Percentiles rank a stretch among this genome's conserved stretches.
Evolutionary conservation across 306 rosid genomes (phyloP).

Genomic region (Leucaena leucocephala): DNA sequence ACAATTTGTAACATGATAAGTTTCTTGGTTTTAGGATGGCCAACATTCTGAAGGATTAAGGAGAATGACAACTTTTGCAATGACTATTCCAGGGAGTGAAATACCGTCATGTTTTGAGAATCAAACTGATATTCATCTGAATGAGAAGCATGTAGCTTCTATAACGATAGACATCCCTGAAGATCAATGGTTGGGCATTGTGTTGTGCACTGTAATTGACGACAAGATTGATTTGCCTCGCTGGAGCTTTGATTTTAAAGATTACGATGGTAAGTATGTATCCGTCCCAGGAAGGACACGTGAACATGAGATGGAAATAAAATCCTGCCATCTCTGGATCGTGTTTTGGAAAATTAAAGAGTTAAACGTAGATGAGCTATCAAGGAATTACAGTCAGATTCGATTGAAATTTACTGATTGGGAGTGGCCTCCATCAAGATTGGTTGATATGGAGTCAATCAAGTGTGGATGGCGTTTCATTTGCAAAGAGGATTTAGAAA

Average conservation of each 20-base stretch:
- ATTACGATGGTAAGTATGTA: not conserved
- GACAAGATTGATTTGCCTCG: not conserved
- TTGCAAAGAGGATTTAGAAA: not conserved
- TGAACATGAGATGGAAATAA: not conserved
- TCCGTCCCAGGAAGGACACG: not conserved
- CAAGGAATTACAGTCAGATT: not conserved
- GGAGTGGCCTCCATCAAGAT: too few species aligned
- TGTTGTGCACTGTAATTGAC: not conserved
- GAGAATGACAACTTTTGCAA: not conserved
- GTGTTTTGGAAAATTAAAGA: not conserved
- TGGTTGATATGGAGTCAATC: too few species aligned
- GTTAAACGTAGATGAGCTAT: not conserved
- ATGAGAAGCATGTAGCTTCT: not conserved
- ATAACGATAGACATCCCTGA: not conserved
- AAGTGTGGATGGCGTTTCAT: not conserved
- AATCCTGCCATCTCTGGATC: not conserved
- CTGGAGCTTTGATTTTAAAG: not conserved
- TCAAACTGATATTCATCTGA: not conserved
- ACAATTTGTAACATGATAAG: not conserved
- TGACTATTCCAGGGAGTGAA: not conserved
- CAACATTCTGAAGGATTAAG: not conserved
- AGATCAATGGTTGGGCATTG: not conserved
- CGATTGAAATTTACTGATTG: not conserved
- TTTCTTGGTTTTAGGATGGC: not conserved
- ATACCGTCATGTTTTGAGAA: constrained; percentile 2